A percentile compares a stretch with the other conserved stretches of the same genome.
phyloP scores from a whole-genome alignment of 139 green algal species.

The Tetradesmus lagerheimii region DNA sequence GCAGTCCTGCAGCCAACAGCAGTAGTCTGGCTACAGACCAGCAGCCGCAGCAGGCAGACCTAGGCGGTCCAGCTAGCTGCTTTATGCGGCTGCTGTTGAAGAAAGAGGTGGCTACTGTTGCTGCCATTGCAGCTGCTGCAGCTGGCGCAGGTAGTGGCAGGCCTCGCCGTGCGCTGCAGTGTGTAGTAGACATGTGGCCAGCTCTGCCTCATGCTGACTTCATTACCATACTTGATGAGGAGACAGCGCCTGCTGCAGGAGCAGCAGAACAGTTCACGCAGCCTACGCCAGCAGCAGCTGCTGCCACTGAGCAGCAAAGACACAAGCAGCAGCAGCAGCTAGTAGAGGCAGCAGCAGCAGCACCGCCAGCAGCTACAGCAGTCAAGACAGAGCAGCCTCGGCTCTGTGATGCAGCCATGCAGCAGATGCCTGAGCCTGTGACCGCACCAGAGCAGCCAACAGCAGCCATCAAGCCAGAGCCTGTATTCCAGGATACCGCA shows the following conservation, averaged over 20 bases:
- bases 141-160: not conserved
- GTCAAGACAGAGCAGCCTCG: not conserved
- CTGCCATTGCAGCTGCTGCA: not conserved
- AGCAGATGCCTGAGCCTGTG: not conserved
- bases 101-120: not conserved
- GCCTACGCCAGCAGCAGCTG: not conserved
- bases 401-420: not conserved
- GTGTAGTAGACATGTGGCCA: conserved; percentile 24
- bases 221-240: conserved; percentile 20
- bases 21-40: not conserved
- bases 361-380: not conserved
- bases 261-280: not conserved
- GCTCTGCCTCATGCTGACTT: conserved; percentile 18
- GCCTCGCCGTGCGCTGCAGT: not conserved
- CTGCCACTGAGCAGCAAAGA: not conserved
- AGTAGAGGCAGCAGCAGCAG: not conserved
- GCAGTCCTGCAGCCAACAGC: not conserved
- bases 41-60: not conserved
- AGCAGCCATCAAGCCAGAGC: not conserved
- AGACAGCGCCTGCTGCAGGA: not conserved
- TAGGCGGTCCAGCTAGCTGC: not conserved
- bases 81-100: conserved; percentile 19
- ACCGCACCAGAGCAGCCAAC: not conserved
- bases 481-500: not conserved
- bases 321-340: not conserved